Evolutionary conservation across 306 rosid species (phyloP), one percentile per base, ranked within the genome.

Genomic region (Prunus mira): DNA sequence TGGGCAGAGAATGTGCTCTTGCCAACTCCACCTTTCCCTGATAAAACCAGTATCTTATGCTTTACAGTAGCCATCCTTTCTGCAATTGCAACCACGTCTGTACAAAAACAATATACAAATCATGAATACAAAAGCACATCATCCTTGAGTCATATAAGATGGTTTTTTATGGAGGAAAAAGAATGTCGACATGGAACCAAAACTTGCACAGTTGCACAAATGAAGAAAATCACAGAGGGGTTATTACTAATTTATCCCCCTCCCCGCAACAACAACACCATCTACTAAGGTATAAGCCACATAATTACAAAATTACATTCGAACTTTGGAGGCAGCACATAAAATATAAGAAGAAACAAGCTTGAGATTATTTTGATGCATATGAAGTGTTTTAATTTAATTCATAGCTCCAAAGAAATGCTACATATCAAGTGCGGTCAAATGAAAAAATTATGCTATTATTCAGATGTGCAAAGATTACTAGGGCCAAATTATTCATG

Each of bases 11-110:
- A 92, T 12, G 98, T 95, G 83, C 97, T 95, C 92, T 95, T 92
- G 54, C 98, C 97, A 69, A 95, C 98, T 67, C 98, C 97, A 71
- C 98, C 98, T 51, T 95, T 95, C 65, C 98, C 97, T 1, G 98
- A 95, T 65, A 95, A 78, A 75, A 95, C 87, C 64, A 95, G 79
- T 80, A 92, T 95, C 86, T 92, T 95, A 82, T 92, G 97, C 88
- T 92, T 95, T 46, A 92, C 97, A n/a, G 92, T 88, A 9, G 97
- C 93, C 98, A 95, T 89, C 77, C 97, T 82, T 80, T 92, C 98
- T 14, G 90, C 93, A 78, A 95, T 90, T 28, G 91, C 82, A 83
- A 89, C 90, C 76, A 92, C 78, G 74, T 90, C 97, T 95, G 92
- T 70, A 81, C 14, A 82, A 74, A 82, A 74, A 83, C 66, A 68